Evolutionary conservation across 1,284 basidiomycete genomes (phyloP).

Genomic region (Microbotryomycetes sp.): DNA sequence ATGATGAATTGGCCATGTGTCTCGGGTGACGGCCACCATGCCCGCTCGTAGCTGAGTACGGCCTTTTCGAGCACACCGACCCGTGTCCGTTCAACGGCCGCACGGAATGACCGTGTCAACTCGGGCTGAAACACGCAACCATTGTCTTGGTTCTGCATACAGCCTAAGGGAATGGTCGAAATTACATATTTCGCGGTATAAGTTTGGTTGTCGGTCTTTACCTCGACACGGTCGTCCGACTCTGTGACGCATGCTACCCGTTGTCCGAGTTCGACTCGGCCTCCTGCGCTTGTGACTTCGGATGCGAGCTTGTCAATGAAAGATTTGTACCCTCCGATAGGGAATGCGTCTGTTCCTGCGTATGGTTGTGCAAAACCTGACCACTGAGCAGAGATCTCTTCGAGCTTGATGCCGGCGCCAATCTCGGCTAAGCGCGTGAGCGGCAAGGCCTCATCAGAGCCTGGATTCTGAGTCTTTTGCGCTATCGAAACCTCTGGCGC

Average conservation of each 20-base stretch:
- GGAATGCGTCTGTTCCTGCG: conserved; percentile 46
- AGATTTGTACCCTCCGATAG: conserved; percentile 45
- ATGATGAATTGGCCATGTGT: conserved; percentile 27
- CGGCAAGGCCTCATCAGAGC: background rate
- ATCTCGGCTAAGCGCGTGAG: conserved; percentile 46
- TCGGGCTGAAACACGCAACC: conserved; percentile 39
- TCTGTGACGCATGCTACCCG: conserved; percentile 37
- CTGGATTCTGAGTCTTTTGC: background rate
- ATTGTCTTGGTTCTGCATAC: conserved; percentile 39
- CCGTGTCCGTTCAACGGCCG: conserved; percentile 39
- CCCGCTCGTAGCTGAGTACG: conserved; percentile 43
- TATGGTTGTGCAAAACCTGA: conserved; percentile 43
- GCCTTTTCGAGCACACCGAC: conserved; percentile 47
- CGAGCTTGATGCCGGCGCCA: conserved; percentile 45
- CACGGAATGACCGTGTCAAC: conserved; percentile 35
- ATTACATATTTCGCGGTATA: conserved; percentile 40
- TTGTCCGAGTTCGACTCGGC: conserved; percentile 38
- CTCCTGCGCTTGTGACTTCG: conserved; percentile 40
- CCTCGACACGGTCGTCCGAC: conserved; percentile 29
- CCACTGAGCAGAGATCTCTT: conserved; percentile 41
- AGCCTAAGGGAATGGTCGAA: conserved; percentile 45
- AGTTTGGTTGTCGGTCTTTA: conserved; percentile 36
- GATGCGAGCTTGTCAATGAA: conserved; percentile 41
- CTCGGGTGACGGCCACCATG: conserved; percentile 46
- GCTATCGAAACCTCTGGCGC: background rate